Evolutionary conservation across 768 basidiomycete species (phyloP).

Genomic region (Piloderma croceum): DNA sequence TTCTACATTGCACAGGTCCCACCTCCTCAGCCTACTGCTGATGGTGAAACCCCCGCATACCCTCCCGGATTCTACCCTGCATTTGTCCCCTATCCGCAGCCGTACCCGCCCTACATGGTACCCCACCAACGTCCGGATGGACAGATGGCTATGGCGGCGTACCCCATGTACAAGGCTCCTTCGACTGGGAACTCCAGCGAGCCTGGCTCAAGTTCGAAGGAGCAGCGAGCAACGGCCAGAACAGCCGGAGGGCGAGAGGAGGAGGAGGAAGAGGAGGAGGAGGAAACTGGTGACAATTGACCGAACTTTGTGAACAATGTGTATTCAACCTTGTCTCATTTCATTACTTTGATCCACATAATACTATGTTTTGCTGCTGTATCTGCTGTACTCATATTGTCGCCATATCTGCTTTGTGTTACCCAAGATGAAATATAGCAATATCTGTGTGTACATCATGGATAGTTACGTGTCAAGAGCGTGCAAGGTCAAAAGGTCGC

Average conservation of each 20-base stretch:
- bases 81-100: slow-evolving; percentile 41
- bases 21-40: slow-evolving; percentile 32
- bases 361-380: too few species aligned
- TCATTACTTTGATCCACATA: too few species aligned
- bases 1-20: slow-evolving; percentile 40
- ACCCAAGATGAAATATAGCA: too few species aligned
- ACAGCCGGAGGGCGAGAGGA: background rate
- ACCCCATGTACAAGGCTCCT: slow-evolving; percentile 34
- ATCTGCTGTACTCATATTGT: too few species aligned
- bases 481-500: background rate
- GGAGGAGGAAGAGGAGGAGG: background rate
- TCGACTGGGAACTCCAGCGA: slow-evolving; percentile 20
- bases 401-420: too few species aligned
- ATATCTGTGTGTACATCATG: too few species aligned
- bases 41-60: slow-evolving; percentile 37
- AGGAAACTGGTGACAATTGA: background rate
- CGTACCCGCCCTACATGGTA: slow-evolving; percentile 46
- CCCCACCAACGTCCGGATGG: slow-evolving; percentile 38
- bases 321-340: too few species aligned
- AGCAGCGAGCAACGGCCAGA: background rate
- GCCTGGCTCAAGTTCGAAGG: background rate
- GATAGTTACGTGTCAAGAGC: too few species aligned
- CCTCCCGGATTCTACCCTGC: slow-evolving; percentile 41
- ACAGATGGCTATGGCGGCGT: slow-evolving; percentile 32
- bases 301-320: background rate